Conservation (phyloP, 257 asterid species). For the Solanum ossicruentum region DNA sequence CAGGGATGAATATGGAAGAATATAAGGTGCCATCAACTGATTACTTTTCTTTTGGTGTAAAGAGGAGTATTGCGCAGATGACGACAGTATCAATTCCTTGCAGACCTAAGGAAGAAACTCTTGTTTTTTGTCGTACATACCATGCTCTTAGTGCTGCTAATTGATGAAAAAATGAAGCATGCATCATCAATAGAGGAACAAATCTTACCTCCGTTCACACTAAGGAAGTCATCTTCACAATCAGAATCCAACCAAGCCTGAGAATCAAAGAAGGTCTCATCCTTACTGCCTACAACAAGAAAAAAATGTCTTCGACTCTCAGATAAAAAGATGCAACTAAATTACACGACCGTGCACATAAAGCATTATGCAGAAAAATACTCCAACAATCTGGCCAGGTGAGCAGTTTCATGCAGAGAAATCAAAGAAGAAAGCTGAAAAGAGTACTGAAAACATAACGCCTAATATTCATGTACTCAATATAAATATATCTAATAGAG, state of each 20-base stretch:
- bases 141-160: background rate
- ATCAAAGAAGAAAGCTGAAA: background rate
- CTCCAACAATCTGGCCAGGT: background rate
- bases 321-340: background rate
- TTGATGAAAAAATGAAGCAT: background rate
- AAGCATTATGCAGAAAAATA: background rate
- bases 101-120: background rate
- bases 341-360: background rate
- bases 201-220: slow-evolving; percentile 76
- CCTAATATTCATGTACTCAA: background rate
- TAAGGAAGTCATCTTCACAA: slow-evolving; percentile 65
- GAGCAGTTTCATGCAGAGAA: background rate
- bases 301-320: background rate
- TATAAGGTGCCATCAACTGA: background rate
- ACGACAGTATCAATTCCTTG: background rate
- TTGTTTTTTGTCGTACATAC: background rate
- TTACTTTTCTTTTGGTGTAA: background rate
- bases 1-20: background rate
- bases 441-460: background rate
- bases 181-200: background rate
- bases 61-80: background rate
- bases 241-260: slow-evolving; percentile 77
- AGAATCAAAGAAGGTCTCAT: slow-evolving; percentile 66
- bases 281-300: slow-evolving; percentile 43
- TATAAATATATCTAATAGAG: background rate